Base-by-base conservation (phyloP, 495 filamentous ascomycete genomes). In the Bacidia rubella region DNA sequence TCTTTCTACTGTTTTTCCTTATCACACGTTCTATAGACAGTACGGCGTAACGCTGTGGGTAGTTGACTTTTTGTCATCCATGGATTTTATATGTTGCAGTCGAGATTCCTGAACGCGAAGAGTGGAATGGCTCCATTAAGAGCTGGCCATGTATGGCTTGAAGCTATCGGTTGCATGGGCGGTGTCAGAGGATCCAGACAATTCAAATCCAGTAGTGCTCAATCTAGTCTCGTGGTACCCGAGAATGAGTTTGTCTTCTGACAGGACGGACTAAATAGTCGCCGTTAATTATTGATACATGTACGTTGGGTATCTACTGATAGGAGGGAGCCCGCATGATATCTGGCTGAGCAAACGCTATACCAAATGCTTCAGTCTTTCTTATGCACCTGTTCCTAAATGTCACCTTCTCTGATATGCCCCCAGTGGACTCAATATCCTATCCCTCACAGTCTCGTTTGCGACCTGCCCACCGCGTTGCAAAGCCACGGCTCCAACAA, bases 151-250 rank as follows among this genome's bases (percentile, higher is more conserved):
- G 83, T 74, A 83, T 76, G 44, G 22, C 44, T 81, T 67, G 71
- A 57, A 10, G 38, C 49, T 20, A 57, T 50, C 64, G 68, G 71
- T 87, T 86, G 82, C 82, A 77, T 78, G 79, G 85, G 80, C 84
- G 78, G 86, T 79, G 86, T 92, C 86, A 90, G 85, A 90, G 83
- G 83, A 71, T 78, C 77, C 84, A 67, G 55, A 90, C 85, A 90
- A 70, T 38, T 15, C 23, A 17, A 2, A 1, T 10, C n/a, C n/a
- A n/a, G n/a, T n/a, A n/a, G n/a, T n/a, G n/a, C n/a, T n/a, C n/a
- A n/a, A n/a, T n/a, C n/a, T n/a, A n/a, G n/a, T n/a, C n/a, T n/a
- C n/a, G n/a, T n/a, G n/a, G n/a, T n/a, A n/a, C n/a, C n/a, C n/a
- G n/a, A n/a, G n/a, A n/a, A n/a, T n/a, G n/a, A n/a, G n/a, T n/a